Base-by-base conservation (phyloP, 768 basidiomycete species). In the Kwoniella botswanensis region DNA sequence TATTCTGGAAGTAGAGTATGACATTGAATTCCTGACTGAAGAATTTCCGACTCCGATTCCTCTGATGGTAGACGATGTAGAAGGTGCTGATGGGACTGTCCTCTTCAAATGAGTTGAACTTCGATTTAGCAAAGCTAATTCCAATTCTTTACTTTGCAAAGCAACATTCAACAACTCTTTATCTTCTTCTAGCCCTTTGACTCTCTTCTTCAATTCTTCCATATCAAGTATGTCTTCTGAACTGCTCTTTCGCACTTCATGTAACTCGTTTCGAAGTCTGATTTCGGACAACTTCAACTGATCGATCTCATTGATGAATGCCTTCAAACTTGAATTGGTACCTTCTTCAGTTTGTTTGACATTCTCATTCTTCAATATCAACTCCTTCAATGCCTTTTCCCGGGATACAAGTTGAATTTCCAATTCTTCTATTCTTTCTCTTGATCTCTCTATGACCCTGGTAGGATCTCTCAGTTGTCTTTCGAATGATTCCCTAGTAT, bases 301-400 rank as follows among this genome's bases (percentile, higher is more conserved):
- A 59, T 80, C 75, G 43, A 80, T 76, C 63, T 78, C 79, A 24
- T 46, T n/a, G 11, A 75, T 42, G 55, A 75, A 80, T 4, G 71
- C 57, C 10, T 59, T 24, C 9, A 80, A 61, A 3, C 76, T 63
- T 26, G 75, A 76, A 43, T 55, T 63, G 5, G 64, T 24, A 50
- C 76, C 76, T 18, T 44, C 61, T 5, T 70, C 26, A 12, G 44
- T 59, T 24, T 71, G 62, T 43, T 71, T 73, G 46, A 71, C 70
- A 63, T 65, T 63, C 46, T 80, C 76, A 11, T 59, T 59, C 29
- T 71, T 65, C 56, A 67, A 41, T 10, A 80, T 24, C 2, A 74
- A 74, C 12, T 24, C 17, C 18, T 46, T 43, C 26, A 74, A 21
- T 18, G 70, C 62, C 12, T 6, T 44, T 17, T 63, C 67, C 17